Evolutionary conservation across 2,329 filamentous ascomycete genomes (phyloP).

Genomic region (Westerdykella sp.): DNA sequence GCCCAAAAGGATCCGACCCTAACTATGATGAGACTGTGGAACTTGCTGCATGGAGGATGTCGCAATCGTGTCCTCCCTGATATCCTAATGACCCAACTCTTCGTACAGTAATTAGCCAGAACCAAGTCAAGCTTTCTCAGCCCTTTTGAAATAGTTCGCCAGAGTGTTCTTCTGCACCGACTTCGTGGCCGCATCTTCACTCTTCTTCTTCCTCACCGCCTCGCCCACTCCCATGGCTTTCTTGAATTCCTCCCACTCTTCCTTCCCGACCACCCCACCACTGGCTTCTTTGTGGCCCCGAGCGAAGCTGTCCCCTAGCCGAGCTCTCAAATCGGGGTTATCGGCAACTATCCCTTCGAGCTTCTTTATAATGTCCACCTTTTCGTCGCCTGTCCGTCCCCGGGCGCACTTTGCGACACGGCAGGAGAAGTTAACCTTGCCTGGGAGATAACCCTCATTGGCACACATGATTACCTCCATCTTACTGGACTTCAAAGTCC

Average conservation of each 20-base stretch:
- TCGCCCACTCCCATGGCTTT: conserved; percentile 53
- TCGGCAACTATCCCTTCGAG: conserved; percentile 47
- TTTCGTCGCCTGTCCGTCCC: conserved; percentile 42
- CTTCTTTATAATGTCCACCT: conserved; percentile 58
- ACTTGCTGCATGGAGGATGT: no score
- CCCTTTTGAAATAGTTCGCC: conserved; percentile 23
- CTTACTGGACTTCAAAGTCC: conserved; percentile 52
- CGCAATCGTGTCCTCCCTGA: no score
- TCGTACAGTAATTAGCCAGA: no score
- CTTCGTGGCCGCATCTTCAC: conserved; percentile 30
- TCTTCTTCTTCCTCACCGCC: conserved; percentile 41
- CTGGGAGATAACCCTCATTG: conserved; percentile 59
- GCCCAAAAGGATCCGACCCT: no score
- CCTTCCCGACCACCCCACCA: conserved; percentile 55
- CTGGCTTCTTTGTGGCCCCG: conserved; percentile 62
- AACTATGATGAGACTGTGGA: no score
- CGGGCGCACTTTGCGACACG: conserved; percentile 54
- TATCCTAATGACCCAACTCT: not conserved
- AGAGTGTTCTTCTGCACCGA: conserved; percentile 28
- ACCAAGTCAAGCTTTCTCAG: not conserved
- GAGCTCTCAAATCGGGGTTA: conserved; percentile 36
- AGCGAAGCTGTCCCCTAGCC: conserved; percentile 59
- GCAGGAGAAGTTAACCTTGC: conserved; percentile 62
- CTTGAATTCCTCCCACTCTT: conserved; percentile 61
- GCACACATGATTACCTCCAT: conserved; percentile 61